phyloP scores from a whole-genome alignment of 2,329 filamentous ascomycete genomes.

The Didymella sp. region DNA sequence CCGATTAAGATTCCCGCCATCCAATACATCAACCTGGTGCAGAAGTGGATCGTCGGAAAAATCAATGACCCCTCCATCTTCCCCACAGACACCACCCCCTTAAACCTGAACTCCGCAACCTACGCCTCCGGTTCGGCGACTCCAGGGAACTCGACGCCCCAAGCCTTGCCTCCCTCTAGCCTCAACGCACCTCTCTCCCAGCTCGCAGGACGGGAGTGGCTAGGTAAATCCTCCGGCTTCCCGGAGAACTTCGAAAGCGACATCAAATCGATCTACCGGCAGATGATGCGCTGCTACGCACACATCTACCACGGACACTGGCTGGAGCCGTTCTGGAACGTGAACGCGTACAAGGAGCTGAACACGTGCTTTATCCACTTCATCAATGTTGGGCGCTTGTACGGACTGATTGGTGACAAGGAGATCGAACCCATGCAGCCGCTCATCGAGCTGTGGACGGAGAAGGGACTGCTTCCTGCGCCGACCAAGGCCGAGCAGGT shows the following conservation, averaged over 20 bases:
- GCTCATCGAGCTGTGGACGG: constrained; percentile 88
- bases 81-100: constrained; percentile 79
- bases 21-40: constrained; percentile 94
- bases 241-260: constrained; percentile 67
- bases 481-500: constrained; percentile 30
- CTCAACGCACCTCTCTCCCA: constrained; percentile 65
- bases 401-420: constrained; percentile 78
- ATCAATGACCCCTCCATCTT: constrained; percentile 90
- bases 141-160: constrained; percentile 52
- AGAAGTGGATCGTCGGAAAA: constrained; percentile 97
- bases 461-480: constrained; percentile 81
- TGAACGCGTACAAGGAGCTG: constrained; percentile 57
- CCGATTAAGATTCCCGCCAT: constrained; percentile 91
- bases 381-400: constrained; percentile 74
- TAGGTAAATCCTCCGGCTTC: constrained; percentile 85
- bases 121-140: constrained; percentile 62
- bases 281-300: constrained; percentile 63
- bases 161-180: constrained; percentile 54
- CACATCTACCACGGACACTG: constrained; percentile 62
- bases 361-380: constrained; percentile 63
- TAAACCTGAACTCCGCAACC: constrained; percentile 68
- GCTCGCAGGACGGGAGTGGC: constrained; percentile 74
- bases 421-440: constrained; percentile 97
- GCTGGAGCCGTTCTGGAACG: constrained; percentile 59
- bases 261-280: constrained; percentile 72